Evolutionary conservation across 345 rosid genomes (phyloP).

Genomic region (Cardamine chenopodiifolia): DNA sequence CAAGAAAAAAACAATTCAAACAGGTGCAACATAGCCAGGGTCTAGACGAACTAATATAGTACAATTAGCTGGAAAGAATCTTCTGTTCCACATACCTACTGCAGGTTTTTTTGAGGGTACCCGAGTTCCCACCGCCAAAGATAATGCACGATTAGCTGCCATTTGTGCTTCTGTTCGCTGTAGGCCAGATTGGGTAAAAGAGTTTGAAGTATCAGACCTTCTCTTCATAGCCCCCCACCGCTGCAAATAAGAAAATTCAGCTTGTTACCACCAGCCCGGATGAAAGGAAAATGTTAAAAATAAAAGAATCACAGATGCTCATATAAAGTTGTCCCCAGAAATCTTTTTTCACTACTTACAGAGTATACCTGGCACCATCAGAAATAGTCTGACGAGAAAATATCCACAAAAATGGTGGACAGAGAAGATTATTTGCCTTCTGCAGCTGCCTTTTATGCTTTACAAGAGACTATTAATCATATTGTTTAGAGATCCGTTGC

Average conservation of each 20-base stretch:
- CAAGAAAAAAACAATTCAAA: conserved; percentile 13
- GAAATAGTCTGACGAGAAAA: conserved; percentile 27
- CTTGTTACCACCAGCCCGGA: conserved; percentile 38
- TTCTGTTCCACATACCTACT: conserved; percentile 44
- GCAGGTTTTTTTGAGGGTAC: conserved; percentile 51
- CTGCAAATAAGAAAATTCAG: conserved; percentile 54
- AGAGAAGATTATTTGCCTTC: conserved; percentile 14
- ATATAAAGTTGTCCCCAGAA: conserved; percentile 19
- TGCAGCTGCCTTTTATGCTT: neutral
- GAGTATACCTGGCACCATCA: conserved; percentile 26
- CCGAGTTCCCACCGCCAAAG: conserved; percentile 65
- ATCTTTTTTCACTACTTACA: conserved; percentile 24
- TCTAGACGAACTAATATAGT: conserved; percentile 3
- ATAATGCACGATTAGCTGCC: conserved; percentile 83
- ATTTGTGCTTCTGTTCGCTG: conserved; percentile 71
- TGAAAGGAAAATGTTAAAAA: conserved; percentile 9
- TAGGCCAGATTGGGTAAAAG: conserved; percentile 45
- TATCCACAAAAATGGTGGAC: conserved; percentile 25
- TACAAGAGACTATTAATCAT: conserved; percentile 20
- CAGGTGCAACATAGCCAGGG: conserved; percentile 1
- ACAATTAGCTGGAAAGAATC: conserved; percentile 3
- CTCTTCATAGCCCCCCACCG: conserved; percentile 70
- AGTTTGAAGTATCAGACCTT: conserved; percentile 45
- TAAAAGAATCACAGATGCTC: conserved; percentile 21
- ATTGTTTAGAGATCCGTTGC: conserved; percentile 51